Evolutionary conservation across 345 rosid genomes (phyloP).

Genomic region (Lagerstroemia speciosa): DNA sequence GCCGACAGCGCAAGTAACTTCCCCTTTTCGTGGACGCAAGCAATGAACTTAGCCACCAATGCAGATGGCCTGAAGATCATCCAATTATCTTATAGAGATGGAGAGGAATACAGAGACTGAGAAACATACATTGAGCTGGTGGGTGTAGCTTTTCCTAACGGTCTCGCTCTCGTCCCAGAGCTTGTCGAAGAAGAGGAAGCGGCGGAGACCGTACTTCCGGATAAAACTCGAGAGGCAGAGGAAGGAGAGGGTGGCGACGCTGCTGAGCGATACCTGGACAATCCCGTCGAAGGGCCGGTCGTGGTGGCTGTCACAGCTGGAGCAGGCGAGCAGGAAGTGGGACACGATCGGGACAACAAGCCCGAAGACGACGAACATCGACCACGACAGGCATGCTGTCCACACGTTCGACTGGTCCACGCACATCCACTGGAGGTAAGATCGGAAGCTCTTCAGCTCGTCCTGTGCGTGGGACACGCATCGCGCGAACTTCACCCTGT

Average conservation of each 20-base stretch:
- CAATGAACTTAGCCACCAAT: no score
- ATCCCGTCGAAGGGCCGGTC: slow-evolving; percentile 58
- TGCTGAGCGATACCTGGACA: slow-evolving; percentile 75
- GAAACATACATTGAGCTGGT: slow-evolving; percentile 63
- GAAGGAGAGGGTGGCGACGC: slow-evolving; percentile 59
- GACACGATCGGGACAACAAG: slow-evolving; percentile 53
- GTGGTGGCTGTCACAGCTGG: slow-evolving; percentile 62
- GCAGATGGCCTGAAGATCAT: no score
- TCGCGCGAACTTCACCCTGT: slow-evolving; percentile 27
- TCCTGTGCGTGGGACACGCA: slow-evolving; percentile 56
- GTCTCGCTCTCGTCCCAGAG: slow-evolving; percentile 87
- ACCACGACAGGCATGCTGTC: slow-evolving; percentile 65
- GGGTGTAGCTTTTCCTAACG: slow-evolving; percentile 56
- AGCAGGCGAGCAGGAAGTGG: slow-evolving; percentile 82
- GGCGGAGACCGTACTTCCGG: slow-evolving; percentile 50
- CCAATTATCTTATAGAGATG: not conserved
- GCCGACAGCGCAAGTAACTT: no score
- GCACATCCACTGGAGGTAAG: slow-evolving; percentile 30
- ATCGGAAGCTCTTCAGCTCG: slow-evolving; percentile 67
- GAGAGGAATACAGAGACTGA: not conserved
- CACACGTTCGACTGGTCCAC: slow-evolving; percentile 48
- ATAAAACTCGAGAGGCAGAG: slow-evolving; percentile 57
- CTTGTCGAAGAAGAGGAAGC: slow-evolving; percentile 88
- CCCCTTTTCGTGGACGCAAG: no score
- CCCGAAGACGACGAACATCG: slow-evolving; percentile 45